phyloP scores from a whole-genome alignment of 306 rosid genomes.

The Carpinus viminea region DNA sequence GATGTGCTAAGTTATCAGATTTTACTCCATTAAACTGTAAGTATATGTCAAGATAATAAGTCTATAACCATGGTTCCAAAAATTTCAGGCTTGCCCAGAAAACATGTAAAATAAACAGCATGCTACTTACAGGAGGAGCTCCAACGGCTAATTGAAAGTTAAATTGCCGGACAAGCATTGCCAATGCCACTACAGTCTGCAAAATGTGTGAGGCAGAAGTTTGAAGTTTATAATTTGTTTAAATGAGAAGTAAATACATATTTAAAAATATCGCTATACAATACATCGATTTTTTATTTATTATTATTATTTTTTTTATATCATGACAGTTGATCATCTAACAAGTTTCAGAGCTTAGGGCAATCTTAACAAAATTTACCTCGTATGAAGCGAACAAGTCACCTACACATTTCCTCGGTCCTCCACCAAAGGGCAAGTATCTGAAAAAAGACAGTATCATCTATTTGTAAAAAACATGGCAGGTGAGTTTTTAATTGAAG shows the following conservation, averaged over 20 bases:
- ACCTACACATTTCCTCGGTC: slow-evolving; percentile 90
- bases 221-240: slow-evolving; percentile 5
- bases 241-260: slow-evolving; percentile 13
- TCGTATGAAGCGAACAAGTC: slow-evolving; percentile 92
- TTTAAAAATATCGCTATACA: background rate
- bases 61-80: background rate
- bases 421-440: slow-evolving; percentile 97
- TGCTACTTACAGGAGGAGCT: slow-evolving; percentile 79
- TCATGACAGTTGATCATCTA: slow-evolving; percentile 6
- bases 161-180: slow-evolving; percentile 86
- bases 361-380: slow-evolving; percentile 45
- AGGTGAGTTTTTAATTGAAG: background rate
- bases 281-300: background rate
- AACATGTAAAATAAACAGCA: slow-evolving; percentile 1
- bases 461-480: background rate
- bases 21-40: background rate
- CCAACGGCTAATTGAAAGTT: slow-evolving; percentile 82
- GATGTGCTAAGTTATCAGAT: background rate
- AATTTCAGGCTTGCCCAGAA: background rate
- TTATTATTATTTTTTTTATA: background rate
- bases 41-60: background rate
- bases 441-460: slow-evolving; percentile 44
- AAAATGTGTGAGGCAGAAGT: slow-evolving; percentile 27
- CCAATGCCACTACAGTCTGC: slow-evolving; percentile 85
- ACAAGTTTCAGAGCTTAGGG: slow-evolving; percentile 10